A percentile compares a stretch with the other conserved stretches of the same genome.
These are phyloP conservation scores for Karstenula rhodostoma DNA, from an alignment of 2,329 filamentous ascomycete species.

Conservation along the genomic window DNA sequence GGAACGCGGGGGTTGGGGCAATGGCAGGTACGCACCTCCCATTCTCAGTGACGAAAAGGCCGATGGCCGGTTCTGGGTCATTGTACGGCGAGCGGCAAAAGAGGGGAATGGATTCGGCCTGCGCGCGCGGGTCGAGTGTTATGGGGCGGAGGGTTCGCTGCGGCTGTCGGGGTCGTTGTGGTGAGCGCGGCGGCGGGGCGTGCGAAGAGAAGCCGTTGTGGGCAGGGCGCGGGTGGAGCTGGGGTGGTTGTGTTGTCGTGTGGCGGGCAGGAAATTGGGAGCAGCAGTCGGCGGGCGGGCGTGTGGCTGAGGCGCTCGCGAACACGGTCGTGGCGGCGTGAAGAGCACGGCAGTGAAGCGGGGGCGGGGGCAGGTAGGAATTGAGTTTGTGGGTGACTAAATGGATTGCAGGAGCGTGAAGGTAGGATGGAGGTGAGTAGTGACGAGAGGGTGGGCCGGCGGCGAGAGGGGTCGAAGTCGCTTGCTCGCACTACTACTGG, in stretches of 20 bases:
- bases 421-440: constrained; percentile 8
- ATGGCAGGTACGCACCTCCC: constrained; percentile 78
- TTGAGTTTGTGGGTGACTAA: not conserved
- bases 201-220: constrained; percentile 63
- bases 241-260: constrained; percentile 14
- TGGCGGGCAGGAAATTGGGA: constrained; percentile 30
- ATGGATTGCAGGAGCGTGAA: constrained; percentile 3
- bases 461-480: not conserved
- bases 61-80: constrained; percentile 92
- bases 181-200: constrained; percentile 51
- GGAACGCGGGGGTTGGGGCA: constrained; percentile 8
- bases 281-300: not conserved
- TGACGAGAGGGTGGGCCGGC: constrained; percentile 1
- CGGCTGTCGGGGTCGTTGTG: constrained; percentile 58
- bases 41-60: constrained; percentile 90
- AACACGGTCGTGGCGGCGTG: constrained; percentile 14
- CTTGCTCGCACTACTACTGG: not conserved
- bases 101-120: constrained; percentile 33
- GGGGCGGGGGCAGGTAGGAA: constrained; percentile 6
- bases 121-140: constrained; percentile 44
- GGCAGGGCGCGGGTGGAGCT: constrained; percentile 42
- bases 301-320: constrained; percentile 23
- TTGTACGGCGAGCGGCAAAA: constrained; percentile 54
- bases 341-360: constrained; percentile 12
- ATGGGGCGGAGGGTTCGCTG: constrained; percentile 53